These are phyloP conservation scores for Endothia cerciana DNA, from an alignment of 2,329 filamentous ascomycete species.

Conservation along the genomic window DNA sequence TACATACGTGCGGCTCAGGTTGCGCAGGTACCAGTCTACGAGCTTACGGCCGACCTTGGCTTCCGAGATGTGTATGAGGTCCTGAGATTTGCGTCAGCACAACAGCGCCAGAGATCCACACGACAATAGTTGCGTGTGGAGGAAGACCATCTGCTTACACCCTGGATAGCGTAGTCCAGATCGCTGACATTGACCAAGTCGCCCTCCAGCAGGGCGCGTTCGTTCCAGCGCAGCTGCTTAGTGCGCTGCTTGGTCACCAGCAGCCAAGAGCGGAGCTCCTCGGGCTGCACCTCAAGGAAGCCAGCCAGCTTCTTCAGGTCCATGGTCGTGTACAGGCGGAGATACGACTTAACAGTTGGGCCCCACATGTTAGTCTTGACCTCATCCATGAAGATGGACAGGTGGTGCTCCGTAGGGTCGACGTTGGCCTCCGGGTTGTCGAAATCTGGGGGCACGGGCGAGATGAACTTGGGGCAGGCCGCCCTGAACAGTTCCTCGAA, in stretches of 20 bases:
- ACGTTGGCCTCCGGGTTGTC: constrained; percentile 95
- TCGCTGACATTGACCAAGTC: constrained; percentile 93
- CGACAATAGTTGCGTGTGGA: constrained; percentile 4
- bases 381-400: constrained; percentile 98
- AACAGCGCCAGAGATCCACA: constrained; percentile 30
- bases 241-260: constrained; percentile 98
- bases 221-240: constrained; percentile 92
- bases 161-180: constrained; percentile 95
- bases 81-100: constrained; percentile 54
- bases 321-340: constrained; percentile 99
- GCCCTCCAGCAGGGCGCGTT: constrained; percentile 86
- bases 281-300: constrained; percentile 96
- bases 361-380: constrained; percentile 99
- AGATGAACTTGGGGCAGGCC: constrained; percentile 99
- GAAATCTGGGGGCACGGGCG: constrained; percentile 93
- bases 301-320: constrained; percentile 97
- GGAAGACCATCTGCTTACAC: constrained; percentile 61
- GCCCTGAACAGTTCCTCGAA: constrained; percentile 98
- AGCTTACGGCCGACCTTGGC: constrained; percentile 97
- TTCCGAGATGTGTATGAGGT: constrained; percentile 98
- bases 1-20: constrained; percentile 93
- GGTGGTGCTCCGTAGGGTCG: constrained; percentile 96
- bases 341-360: constrained; percentile 96
- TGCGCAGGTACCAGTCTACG: constrained; percentile 98
- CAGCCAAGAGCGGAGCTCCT: constrained; percentile 91